Percentiles rank a stretch among this genome's conserved stretches.
Conservation (phyloP, 2,329 filamentous ascomycete species). For the Colletotrichum cuscutae region DNA sequence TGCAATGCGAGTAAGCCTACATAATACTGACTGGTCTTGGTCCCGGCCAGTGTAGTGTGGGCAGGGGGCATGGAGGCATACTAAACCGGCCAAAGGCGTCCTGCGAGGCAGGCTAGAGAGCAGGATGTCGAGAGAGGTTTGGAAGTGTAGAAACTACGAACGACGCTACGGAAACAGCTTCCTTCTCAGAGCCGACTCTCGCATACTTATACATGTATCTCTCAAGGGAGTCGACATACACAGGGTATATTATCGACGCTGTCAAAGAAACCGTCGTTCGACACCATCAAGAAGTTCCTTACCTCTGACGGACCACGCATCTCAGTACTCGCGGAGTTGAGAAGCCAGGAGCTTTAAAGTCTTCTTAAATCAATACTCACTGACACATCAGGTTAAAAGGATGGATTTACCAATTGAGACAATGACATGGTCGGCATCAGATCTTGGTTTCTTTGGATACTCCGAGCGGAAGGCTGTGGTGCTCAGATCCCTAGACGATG, state of each 20-base stretch:
- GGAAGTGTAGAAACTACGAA: neutral
- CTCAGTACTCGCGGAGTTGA: neutral
- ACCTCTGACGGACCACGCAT: neutral
- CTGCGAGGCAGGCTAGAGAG: neutral
- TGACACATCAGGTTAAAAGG: neutral
- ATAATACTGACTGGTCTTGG: neutral
- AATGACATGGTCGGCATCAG: neutral
- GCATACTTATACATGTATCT: neutral
- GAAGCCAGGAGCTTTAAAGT: neutral
- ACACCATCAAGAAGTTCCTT: no score
- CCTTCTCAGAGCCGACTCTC: neutral
- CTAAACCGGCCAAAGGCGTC: neutral
- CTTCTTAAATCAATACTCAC: no score
- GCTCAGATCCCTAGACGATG: neutral
- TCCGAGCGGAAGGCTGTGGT: conserved; percentile 2
- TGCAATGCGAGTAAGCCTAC: neutral
- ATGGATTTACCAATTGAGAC: neutral
- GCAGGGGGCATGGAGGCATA: neutral
- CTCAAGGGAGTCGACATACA: neutral
- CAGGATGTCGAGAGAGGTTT: neutral
- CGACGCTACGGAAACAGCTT: neutral
- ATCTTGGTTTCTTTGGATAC: neutral
- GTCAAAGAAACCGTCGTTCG: no score
- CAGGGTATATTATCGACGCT: no score
- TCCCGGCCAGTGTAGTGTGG: neutral